Percentiles rank a stretch among this genome's conserved stretches.
phyloP scores from a whole-genome alignment of 305 asterid species.

The Fraxinus nigra region DNA sequence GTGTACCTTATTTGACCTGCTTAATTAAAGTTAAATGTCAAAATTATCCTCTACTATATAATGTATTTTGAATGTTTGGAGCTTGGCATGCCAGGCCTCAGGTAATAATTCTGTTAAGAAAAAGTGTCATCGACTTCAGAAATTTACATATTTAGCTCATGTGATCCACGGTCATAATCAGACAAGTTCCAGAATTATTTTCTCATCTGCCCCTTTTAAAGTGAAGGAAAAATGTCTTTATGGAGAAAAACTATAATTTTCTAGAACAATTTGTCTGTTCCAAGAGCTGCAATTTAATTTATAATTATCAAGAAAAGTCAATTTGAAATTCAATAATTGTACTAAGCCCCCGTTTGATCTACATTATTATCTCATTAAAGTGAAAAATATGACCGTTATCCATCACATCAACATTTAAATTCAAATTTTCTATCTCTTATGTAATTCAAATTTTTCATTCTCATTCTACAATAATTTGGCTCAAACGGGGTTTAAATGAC shows the following conservation, averaged over 20 bases:
- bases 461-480: no score
- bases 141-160: background rate
- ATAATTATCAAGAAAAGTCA: background rate
- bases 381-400: no score
- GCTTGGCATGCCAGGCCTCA: background rate
- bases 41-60: background rate
- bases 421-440: no score
- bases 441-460: no score
- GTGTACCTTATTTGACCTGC: background rate
- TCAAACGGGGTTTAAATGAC: background rate
- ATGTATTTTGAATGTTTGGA: background rate
- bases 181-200: background rate
- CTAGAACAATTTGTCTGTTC: background rate
- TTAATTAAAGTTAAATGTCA: background rate
- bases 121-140: background rate
- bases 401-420: no score
- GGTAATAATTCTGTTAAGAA: background rate
- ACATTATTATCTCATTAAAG: no score
- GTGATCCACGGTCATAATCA: background rate
- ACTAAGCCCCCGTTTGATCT: background rate
- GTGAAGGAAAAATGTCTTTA: background rate
- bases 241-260: background rate
- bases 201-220: background rate
- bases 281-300: background rate
- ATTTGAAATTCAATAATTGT: background rate